These are phyloP conservation scores for Pseudogymnoascus sp. DNA, from an alignment of 2,329 filamentous ascomycete species.

Conservation along the genomic window DNA sequence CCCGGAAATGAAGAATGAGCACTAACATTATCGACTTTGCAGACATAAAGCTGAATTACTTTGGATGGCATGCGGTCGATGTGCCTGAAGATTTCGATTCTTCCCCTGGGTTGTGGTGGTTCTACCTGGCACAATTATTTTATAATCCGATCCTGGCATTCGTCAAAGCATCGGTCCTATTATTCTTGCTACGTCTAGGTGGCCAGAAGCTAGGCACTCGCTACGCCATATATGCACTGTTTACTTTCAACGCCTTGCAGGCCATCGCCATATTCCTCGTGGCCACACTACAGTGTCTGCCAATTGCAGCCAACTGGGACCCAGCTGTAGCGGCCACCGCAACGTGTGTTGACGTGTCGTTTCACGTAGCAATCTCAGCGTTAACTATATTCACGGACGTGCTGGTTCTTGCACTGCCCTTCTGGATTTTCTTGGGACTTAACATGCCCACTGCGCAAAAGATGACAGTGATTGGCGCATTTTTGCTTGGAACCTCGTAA, in stretches of 20 bases:
- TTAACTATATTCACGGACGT: constrained; percentile 36
- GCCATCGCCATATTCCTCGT: constrained; percentile 31
- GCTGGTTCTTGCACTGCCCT: constrained; percentile 32
- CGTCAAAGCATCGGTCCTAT: constrained; percentile 37
- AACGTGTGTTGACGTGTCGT: constrained; percentile 28
- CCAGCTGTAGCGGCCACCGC: constrained; percentile 18
- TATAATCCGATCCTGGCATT: constrained; percentile 40
- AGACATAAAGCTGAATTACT: constrained; percentile 25
- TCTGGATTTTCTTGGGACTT: constrained; percentile 34
- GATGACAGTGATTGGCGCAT: constrained; percentile 33
- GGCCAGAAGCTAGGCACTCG: constrained; percentile 30
- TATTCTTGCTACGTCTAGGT: constrained; percentile 38
- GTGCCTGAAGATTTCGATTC: background rate
- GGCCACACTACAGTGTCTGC: constrained; percentile 33
- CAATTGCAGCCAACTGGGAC: constrained; percentile 30
- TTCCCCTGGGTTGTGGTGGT: constrained; percentile 20
- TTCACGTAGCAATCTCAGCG: constrained; percentile 30
- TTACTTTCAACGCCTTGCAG: constrained; percentile 20
- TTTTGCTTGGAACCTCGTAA: constrained; percentile 32
- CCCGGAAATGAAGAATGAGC: background rate
- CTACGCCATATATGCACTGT: constrained; percentile 23
- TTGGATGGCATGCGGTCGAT: constrained; percentile 20
- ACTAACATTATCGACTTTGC: background rate
- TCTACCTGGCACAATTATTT: constrained; percentile 29
- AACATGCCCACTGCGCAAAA: constrained; percentile 33